These are phyloP conservation scores for Kernera saxatilis DNA, from an alignment of 345 rosid species.

Conservation along the genomic window DNA sequence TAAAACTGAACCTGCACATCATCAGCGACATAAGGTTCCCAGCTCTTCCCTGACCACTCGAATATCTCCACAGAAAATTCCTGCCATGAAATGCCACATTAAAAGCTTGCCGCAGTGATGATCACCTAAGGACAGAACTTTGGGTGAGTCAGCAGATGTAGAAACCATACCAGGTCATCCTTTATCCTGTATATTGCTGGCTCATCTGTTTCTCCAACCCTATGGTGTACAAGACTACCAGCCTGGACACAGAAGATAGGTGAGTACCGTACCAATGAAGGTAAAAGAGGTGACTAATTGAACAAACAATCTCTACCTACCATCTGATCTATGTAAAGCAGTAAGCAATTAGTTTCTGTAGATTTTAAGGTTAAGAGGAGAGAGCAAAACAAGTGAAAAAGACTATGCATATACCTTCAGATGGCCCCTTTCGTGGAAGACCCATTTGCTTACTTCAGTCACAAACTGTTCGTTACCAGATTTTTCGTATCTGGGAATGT, in stretches of 20 bases:
- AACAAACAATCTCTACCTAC: slow-evolving; percentile 8
- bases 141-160: not conserved
- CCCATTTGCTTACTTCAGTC: slow-evolving; percentile 72
- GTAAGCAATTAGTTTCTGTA: not conserved
- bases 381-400: slow-evolving; percentile 1
- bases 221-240: slow-evolving; percentile 44
- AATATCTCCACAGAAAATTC: slow-evolving; percentile 56
- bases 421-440: slow-evolving; percentile 73
- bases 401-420: slow-evolving; percentile 39
- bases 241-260: slow-evolving; percentile 36
- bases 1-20: slow-evolving; percentile 71
- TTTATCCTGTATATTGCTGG: slow-evolving; percentile 62
- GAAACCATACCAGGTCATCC: slow-evolving; percentile 51
- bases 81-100: slow-evolving; percentile 29
- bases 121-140: not conserved
- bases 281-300: not conserved
- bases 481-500: slow-evolving; percentile 43
- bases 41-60: slow-evolving; percentile 67
- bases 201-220: slow-evolving; percentile 55
- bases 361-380: not conserved
- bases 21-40: slow-evolving; percentile 64
- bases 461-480: slow-evolving; percentile 66
- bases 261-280: slow-evolving; percentile 8
- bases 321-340: not conserved
- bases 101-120: not conserved